phyloP scores from a whole-genome alignment of 305 asterid species.

The Fraxinus sp. region DNA sequence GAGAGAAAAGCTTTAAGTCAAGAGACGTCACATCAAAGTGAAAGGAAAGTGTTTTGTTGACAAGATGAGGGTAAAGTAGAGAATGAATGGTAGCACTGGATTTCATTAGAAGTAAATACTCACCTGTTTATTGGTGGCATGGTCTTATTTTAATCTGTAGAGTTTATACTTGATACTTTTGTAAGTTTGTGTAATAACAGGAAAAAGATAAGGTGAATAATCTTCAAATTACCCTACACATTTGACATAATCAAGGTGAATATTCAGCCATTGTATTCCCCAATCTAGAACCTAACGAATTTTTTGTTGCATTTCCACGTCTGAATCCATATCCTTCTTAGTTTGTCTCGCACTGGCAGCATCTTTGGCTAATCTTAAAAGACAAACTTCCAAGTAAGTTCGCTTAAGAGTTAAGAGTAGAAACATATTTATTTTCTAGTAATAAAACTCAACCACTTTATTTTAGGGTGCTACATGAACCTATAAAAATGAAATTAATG shows the following conservation, averaged over 20 bases:
- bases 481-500: neutral
- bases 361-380: neutral
- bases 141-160: neutral
- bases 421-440: neutral
- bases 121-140: too few species aligned
- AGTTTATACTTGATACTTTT: neutral
- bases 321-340: neutral
- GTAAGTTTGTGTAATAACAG: neutral
- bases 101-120: neutral
- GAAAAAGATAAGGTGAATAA: neutral
- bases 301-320: neutral
- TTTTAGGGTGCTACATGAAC: neutral
- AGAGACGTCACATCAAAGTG: constrained; percentile 76
- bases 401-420: neutral
- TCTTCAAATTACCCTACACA: too few species aligned
- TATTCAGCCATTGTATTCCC: neutral
- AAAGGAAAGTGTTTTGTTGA: constrained; percentile 71
- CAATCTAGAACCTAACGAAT: neutral
- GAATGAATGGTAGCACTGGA: neutral
- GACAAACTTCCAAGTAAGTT: neutral
- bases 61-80: constrained; percentile 65
- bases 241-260: neutral
- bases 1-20: constrained; percentile 85
- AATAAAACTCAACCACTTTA: neutral
- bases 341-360: neutral